Conservation (phyloP, 2,329 filamentous ascomycete genomes). For the Monosporascus sp. region DNA sequence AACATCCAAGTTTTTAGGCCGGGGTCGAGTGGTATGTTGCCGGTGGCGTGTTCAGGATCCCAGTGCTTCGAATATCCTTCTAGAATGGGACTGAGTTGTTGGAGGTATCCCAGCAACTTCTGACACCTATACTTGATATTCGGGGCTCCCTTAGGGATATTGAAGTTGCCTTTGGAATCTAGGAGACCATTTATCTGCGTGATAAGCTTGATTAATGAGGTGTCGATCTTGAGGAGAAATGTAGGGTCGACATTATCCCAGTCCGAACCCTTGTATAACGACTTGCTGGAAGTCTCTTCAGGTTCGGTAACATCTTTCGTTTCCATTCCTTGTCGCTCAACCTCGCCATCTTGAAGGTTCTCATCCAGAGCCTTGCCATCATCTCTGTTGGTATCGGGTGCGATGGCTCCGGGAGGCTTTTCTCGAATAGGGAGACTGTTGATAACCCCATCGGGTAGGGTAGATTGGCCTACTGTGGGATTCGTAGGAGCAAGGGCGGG, state of each 20-base stretch:
- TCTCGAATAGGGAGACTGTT: not conserved
- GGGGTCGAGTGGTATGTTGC: conserved; percentile 15
- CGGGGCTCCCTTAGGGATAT: not conserved
- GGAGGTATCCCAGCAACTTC: conserved; percentile 9
- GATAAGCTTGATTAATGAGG: conserved; percentile 6
- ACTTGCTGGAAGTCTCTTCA: not conserved
- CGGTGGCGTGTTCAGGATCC: not conserved
- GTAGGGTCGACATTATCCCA: conserved; percentile 2
- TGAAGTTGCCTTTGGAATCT: not conserved
- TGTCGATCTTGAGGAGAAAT: conserved; percentile 3
- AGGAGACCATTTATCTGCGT: conserved; percentile 4
- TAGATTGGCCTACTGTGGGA: not conserved
- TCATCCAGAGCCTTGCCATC: not conserved
- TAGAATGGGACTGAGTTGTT: conserved; percentile 13
- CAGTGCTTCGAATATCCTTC: conserved; percentile 14
- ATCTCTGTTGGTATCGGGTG: not conserved
- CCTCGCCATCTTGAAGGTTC: not conserved
- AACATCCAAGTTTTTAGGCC: conserved; percentile 17
- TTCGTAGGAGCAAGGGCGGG: not conserved
- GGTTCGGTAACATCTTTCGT: conserved; percentile 1
- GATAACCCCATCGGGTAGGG: not conserved
- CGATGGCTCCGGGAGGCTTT: not conserved
- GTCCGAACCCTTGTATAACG: conserved; percentile 1
- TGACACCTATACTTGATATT: conserved; percentile 6
- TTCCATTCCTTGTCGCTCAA: conserved; percentile 3